These are phyloP conservation scores for Gracilaria gracilis DNA, from an alignment of 23 red algal genomes.

Conservation along the genomic window DNA sequence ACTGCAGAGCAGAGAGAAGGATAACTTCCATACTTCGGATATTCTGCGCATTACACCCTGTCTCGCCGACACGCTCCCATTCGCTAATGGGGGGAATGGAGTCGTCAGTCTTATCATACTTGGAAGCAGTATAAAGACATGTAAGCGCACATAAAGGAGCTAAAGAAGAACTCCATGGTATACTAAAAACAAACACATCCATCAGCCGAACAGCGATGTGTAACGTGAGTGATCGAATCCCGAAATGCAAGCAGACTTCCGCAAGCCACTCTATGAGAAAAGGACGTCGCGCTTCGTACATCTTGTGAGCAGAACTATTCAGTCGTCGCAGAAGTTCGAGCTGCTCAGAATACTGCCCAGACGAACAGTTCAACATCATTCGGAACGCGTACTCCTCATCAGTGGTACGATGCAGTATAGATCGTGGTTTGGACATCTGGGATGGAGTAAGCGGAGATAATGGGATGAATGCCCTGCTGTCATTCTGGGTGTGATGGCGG, in stretches of 20 bases:
- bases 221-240: slow-evolving; percentile 19
- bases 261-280: slow-evolving; percentile 41
- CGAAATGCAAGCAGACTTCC: slow-evolving; percentile 10
- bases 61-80: slow-evolving; percentile 5
- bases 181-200: slow-evolving; percentile 31
- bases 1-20: slow-evolving; percentile 32
- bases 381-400: slow-evolving; percentile 29
- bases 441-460: neutral
- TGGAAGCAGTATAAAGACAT: slow-evolving; percentile 36
- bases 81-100: slow-evolving; percentile 15
- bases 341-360: slow-evolving; percentile 9
- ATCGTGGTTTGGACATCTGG: neutral
- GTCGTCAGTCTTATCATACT: slow-evolving; percentile 31
- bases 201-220: slow-evolving; percentile 40
- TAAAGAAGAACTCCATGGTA: neutral
- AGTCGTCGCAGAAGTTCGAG: neutral
- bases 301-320: neutral
- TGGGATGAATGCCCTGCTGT: neutral
- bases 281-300: slow-evolving; percentile 12
- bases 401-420: neutral
- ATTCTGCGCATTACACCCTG: slow-evolving; percentile 27
- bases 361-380: slow-evolving; percentile 25
- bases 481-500: neutral
- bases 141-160: slow-evolving; percentile 29
- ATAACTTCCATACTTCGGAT: slow-evolving; percentile 35